Evolutionary conservation across 2,329 filamentous ascomycete species (phyloP).

Genomic region (Xylariaceae sp.): DNA sequence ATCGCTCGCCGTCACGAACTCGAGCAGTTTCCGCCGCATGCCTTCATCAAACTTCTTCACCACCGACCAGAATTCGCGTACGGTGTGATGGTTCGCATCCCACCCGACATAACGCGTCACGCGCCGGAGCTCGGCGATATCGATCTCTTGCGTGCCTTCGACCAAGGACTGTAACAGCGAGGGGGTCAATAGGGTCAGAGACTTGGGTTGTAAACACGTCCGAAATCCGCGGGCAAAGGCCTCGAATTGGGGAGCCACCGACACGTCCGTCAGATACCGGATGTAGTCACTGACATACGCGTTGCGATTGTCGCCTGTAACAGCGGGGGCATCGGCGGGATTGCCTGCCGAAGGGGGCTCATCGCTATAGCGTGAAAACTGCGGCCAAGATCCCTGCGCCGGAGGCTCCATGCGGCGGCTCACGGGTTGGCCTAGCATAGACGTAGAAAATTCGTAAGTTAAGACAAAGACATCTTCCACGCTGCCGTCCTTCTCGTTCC

Average conservation of each 20-base stretch:
- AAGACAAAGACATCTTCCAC: slow-evolving; percentile 78
- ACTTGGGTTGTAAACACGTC: slow-evolving; percentile 64
- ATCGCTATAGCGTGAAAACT: slow-evolving; percentile 26
- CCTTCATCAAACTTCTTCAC: slow-evolving; percentile 61
- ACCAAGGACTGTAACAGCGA: slow-evolving; percentile 68
- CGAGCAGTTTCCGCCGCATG: slow-evolving; percentile 71
- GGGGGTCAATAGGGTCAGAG: slow-evolving; percentile 67
- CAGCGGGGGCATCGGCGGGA: slow-evolving; percentile 58
- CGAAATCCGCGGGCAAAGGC: slow-evolving; percentile 81
- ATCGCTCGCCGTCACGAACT: slow-evolving; percentile 93
- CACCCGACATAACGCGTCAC: slow-evolving; percentile 79
- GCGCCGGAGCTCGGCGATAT: slow-evolving; percentile 65
- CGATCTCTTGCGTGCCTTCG: slow-evolving; percentile 78
- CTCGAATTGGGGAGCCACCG: slow-evolving; percentile 68
- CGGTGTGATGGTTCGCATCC: slow-evolving; percentile 60
- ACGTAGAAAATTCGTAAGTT: slow-evolving; percentile 78
- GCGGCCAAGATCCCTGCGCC: slow-evolving; percentile 47
- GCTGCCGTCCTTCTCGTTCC: slow-evolving; percentile 67
- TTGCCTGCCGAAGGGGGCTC: slow-evolving; percentile 33
- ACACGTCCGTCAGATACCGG: slow-evolving; percentile 72
- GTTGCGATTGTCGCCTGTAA: slow-evolving; percentile 73
- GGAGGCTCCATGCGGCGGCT: slow-evolving; percentile 49
- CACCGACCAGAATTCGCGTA: slow-evolving; percentile 79
- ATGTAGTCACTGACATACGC: slow-evolving; percentile 82
- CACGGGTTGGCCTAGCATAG: slow-evolving; percentile 51